Evolutionary conservation across 805 yeast species (phyloP), one percentile per base, ranked within the genome.

Genomic region (Candida railenensis): DNA sequence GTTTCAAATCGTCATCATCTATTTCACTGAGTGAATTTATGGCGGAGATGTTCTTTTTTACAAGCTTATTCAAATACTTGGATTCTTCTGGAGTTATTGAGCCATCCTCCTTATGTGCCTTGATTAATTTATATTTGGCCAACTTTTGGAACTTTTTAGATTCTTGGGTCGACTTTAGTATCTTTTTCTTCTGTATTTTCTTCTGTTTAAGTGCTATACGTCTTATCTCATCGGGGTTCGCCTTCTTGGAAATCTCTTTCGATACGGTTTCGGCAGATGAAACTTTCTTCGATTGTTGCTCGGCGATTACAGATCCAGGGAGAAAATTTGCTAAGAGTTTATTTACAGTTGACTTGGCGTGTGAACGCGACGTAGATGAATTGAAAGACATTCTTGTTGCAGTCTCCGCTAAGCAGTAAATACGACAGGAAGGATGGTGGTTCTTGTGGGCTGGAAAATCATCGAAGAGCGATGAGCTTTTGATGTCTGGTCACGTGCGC

Each of bases 341-440:
- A 50, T 71, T 73, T n/a, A 78, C 75, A 0, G 76, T 71, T 8
- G 54, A 47, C 16, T 63, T 62, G 0, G 77, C 74, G 46, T 68
- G 72, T 11, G 56, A 40, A 44, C 67, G 62, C 4, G 75, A 59
- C 3, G 60, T 44, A 15, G 58, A 57, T 2, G 70, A 59, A 15
- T 44, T 50, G 48, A 63, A 63, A 11, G 55, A 38, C 66, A 62
- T 63, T 46, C n/a, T 8, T 34, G 37, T 34, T 8, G n/a, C n/a
- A n/a, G n/a, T n/a, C n/a, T n/a, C 16, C 19, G 7, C 37, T 15
- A 34, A 5, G 37, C n/a, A n/a, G n/a, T n/a, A n/a, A n/a, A n/a
- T n/a, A n/a, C n/a, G n/a, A n/a, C n/a, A n/a, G n/a, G 30, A 7
- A 11, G 30, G 30, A 25, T 5, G 30, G 30, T 25, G 9, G 5